Evolutionary conservation across 1,139 yeast genomes (phyloP).

Genomic region (Suhomyces ambrosiae): DNA sequence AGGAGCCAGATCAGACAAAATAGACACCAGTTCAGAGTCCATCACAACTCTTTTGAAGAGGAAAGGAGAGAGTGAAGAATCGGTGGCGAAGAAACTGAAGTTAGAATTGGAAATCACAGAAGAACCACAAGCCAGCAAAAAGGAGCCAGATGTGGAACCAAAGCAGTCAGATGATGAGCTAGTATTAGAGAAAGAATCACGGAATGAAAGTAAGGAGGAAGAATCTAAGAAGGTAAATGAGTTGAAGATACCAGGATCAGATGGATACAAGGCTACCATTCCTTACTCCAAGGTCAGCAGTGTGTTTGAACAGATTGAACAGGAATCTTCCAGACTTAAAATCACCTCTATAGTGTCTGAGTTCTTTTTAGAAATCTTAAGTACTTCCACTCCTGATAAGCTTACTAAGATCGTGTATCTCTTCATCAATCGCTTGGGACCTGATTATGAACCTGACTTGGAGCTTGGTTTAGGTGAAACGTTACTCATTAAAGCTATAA

Average conservation of each 20-base stretch:
- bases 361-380: conserved; percentile 65
- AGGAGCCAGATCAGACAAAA: too few relatives aligned
- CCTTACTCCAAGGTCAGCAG: conserved; percentile 67
- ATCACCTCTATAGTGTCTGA: conserved; percentile 74
- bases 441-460: conserved; percentile 87
- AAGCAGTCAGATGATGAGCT: too few relatives aligned
- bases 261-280: conserved; percentile 25
- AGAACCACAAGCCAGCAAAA: neutral
- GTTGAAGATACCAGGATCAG: neutral
- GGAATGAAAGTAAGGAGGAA: too few relatives aligned
- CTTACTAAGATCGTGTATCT: conserved; percentile 75
- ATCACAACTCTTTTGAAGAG: neutral
- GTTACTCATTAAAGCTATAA: conserved; percentile 79
- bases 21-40: neutral
- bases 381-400: conserved; percentile 54
- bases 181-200: too few relatives aligned
- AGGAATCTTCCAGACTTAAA: conserved; percentile 78
- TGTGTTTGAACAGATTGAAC: conserved; percentile 74
- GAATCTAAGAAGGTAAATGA: neutral
- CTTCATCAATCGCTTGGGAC: conserved; percentile 86
- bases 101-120: neutral
- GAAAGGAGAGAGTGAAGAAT: neutral
- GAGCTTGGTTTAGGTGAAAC: conserved; percentile 95
- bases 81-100: neutral
- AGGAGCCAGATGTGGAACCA: too few relatives aligned